Evolutionary conservation across 495 filamentous ascomycete genomes (phyloP), one percentile per base, ranked within the genome.

Genomic region (Tirmania nivea): DNA sequence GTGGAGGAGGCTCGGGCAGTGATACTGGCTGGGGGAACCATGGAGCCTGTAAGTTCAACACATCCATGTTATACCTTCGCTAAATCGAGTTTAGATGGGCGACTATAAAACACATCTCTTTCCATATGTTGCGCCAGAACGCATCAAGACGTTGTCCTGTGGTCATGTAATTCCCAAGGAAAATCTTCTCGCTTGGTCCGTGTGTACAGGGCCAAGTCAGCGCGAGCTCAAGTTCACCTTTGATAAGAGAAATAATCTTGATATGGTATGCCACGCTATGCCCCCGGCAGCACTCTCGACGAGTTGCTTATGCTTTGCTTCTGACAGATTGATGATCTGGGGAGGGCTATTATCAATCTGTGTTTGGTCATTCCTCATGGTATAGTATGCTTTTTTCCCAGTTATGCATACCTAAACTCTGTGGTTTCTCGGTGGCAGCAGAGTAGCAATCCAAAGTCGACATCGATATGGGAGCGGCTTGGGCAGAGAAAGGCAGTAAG

Each of bases 341-440:
- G 86, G 4, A 65, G 77, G 48, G 77, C 79, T 0, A 70, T 94
- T 12, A 67, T 84, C 19, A 79, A 81, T 47, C 69, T 89, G 8
- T 83, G 78, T 59, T 70, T 73, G 35, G 68, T 76, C 16, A 83
- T 95, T 10, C 87, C 86, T 0, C 87, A 94, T 58, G 90, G 90
- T 11, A 74, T 96, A 11, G 86, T 96, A n/a, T 80, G 89, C 8
- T 97, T 97, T 66, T 95, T 97, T 59, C 87, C 92, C 17, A 90
- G 84, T 63, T 95, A 96, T 68, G 75, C 81, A 21, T 95, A 94
- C 65, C 73, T 97, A 4, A 78, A 83, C 51, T 75, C 78, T 36
- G 81, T 93, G 35, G 64, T 85, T 35, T 61, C 58, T 21, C 67
- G 73, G 5, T 94, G 88, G 89, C 76, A 78, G 56, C 68, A 65